Percentiles rank a stretch among this genome's conserved stretches.
These are phyloP conservation scores for Pelagophyceae sp. DNA, from an alignment of 352 stramenopile species.

Conservation along the genomic window DNA sequence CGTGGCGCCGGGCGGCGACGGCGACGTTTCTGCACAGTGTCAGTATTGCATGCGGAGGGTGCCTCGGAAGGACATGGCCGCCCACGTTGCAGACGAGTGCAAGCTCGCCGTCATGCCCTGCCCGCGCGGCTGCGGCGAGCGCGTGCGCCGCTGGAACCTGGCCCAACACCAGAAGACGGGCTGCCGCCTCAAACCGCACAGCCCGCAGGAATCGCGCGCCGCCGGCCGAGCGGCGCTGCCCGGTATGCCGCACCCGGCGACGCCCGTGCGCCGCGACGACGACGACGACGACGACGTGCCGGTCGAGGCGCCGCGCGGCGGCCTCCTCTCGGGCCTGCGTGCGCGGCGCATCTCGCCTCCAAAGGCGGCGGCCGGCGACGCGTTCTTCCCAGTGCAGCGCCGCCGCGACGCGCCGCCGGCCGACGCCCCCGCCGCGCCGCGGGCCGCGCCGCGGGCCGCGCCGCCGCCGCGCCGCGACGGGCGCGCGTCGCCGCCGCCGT, in stretches of 20 bases:
- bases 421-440: too few relatives aligned
- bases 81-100: slow-evolving; percentile 7
- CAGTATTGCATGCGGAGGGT: slow-evolving; percentile 13
- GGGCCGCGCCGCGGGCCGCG: too few relatives aligned
- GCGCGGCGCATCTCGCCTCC: neutral
- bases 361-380: too few relatives aligned
- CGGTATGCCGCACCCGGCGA: neutral
- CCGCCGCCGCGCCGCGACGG: too few relatives aligned
- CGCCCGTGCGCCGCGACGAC: neutral
- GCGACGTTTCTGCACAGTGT: neutral
- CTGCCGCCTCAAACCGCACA: neutral
- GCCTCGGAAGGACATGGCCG: neutral
- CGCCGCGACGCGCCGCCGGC: too few relatives aligned
- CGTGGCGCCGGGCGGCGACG: neutral
- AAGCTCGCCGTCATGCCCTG: slow-evolving; percentile 6
- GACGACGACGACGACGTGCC: neutral
- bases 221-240: neutral
- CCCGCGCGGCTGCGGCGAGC: neutral
- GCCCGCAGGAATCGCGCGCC: neutral
- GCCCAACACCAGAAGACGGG: neutral
- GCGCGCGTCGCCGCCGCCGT: too few relatives aligned
- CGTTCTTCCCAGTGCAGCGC: too few relatives aligned
- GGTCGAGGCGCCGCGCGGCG: neutral
- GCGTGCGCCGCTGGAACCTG: neutral
- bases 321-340: neutral